Evolutionary conservation across 192 early-diverging fungal genomes (phyloP).

Genomic region (Oehlia diaphana): DNA sequence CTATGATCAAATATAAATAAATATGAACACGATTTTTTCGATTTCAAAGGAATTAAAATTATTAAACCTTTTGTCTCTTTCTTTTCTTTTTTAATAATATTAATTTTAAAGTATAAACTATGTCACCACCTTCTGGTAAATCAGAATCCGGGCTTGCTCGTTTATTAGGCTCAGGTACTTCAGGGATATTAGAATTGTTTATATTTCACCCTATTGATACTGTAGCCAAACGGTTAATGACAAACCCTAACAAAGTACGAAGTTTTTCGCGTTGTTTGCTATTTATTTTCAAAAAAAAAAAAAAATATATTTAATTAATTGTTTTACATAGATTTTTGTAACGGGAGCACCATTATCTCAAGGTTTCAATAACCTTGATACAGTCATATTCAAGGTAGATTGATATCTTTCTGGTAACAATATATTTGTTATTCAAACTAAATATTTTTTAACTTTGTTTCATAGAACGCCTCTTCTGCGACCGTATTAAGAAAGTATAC

Average conservation of each 20-base stretch:
- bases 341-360: constrained; percentile 63
- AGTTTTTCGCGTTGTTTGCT: background rate
- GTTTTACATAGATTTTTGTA: constrained; percentile 59
- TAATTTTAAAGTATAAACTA: background rate
- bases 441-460: background rate
- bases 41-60: background rate
- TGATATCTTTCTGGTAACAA: constrained; percentile 1
- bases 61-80: background rate
- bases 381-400: constrained; percentile 86
- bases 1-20: background rate
- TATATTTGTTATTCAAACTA: background rate
- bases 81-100: background rate
- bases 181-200: constrained; percentile 93
- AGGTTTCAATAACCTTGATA: constrained; percentile 70
- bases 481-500: constrained; percentile 81
- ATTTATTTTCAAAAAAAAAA: background rate
- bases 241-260: constrained; percentile 78
- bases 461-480: constrained; percentile 72
- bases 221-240: constrained; percentile 98
- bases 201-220: constrained; percentile 99
- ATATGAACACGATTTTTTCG: background rate
- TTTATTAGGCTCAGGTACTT: constrained; percentile 84
- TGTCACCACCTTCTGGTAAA: constrained; percentile 59
- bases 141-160: constrained; percentile 89
- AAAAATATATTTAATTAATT: background rate